Base-by-base conservation (phyloP, 306 rosid species). In the Medicago ruthenica region DNA sequence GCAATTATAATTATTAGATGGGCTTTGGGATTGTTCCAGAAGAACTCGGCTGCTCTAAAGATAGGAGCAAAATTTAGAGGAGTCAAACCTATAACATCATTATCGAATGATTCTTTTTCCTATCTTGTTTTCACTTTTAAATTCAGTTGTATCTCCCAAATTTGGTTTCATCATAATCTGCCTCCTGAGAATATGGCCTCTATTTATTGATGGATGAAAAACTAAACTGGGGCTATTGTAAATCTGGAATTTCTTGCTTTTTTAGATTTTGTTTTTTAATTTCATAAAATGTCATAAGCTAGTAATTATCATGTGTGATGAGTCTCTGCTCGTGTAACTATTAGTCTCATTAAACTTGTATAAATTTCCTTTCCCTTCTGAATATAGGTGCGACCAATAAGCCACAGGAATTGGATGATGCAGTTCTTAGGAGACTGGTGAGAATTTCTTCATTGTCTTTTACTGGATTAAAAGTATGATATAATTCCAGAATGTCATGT, bases 401-500 rank as follows among this genome's bases (percentile, higher is more conserved):
- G 93, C 98, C 98, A 1, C 97, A 92, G 81, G 98, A 95, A 79
- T 81, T 95, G 82, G 98, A 95, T 85, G 98, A 95, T 40, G 98
- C 98, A 8, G 98, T 95, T 78, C 93, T 95, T 55, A 85, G 98
- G 88, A 90, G 98, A 86, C 84, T 95, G 92, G 98, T 95, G 62
- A 78, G 89, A 82, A 83, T 78, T 45, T 80, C 75, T 74, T 39
- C 41, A 65, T 0, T 55, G 27, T 22, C 72, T 59, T 69, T 15
- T 40, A 55, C 57, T 42, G 82, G 22, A 81, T 17, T 51, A 53
- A 45, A 48, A 39, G 39, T 73, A 64, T 71, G 17, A 59, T 70
- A 34, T 42, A 31, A 16, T 72, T 71, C 41, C 47, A 15, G 48
- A 67, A 67, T 57, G 44, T 47, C 67, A 63, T 70, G 36, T 18